phyloP scores from a whole-genome alignment of 768 basidiomycete genomes.

The Tylopilus cervinicoccineus region DNA sequence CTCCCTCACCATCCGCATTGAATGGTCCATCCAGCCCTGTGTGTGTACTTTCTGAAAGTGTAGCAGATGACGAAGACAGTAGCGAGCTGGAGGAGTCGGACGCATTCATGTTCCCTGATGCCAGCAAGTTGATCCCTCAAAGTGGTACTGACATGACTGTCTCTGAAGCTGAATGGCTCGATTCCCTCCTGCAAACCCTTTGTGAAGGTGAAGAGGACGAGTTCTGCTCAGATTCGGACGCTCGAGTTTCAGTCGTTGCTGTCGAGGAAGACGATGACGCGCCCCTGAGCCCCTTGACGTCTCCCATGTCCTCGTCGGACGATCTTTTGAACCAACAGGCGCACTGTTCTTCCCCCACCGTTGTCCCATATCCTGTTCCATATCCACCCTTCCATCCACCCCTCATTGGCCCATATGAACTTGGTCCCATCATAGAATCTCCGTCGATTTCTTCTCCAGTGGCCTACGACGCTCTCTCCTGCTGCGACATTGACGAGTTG shows the following conservation, averaged over 20 bases:
- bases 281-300: conserved; percentile 56
- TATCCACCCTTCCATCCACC: conserved; percentile 63
- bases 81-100: conserved; percentile 44
- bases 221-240: conserved; percentile 41
- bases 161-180: conserved; percentile 79
- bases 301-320: conserved; percentile 76
- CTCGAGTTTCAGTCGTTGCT: conserved; percentile 42
- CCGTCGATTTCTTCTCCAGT: conserved; percentile 38
- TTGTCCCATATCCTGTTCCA: conserved; percentile 57
- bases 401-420: conserved; percentile 49
- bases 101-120: conserved; percentile 81
- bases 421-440: conserved; percentile 41
- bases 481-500: conserved; percentile 56
- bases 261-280: conserved; percentile 59
- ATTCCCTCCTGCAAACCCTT: conserved; percentile 72
- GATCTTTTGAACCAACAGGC: conserved; percentile 56
- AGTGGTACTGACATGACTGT: conserved; percentile 33
- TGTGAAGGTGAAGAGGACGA: conserved; percentile 71
- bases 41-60: conserved; percentile 34
- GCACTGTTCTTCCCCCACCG: conserved; percentile 45
- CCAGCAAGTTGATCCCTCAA: conserved; percentile 48
- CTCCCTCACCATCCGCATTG: conserved; percentile 31
- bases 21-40: conserved; percentile 17
- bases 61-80: conserved; percentile 48
- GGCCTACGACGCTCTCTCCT: conserved; percentile 55